A percentile compares a stretch with the other conserved stretches of the same genome.
These are phyloP conservation scores for Thraustochytrium sp. DNA, from an alignment of 352 stramenopile genomes.

Conservation along the genomic window DNA sequence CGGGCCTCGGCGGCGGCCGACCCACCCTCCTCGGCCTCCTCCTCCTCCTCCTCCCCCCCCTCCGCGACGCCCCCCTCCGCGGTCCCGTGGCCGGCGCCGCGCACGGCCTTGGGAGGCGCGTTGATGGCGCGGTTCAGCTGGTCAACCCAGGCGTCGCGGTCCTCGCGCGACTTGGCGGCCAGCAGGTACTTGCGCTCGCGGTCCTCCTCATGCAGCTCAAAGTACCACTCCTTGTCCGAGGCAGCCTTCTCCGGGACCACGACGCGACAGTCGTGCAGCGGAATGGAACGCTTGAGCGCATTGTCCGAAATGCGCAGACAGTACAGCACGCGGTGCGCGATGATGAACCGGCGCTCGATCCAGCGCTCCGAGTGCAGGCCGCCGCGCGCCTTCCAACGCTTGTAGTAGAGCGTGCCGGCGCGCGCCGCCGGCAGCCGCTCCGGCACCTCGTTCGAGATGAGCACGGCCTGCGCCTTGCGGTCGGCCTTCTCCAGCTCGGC, in stretches of 20 bases:
- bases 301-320: not conserved
- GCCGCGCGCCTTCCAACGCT: conserved; percentile 28
- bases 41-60: too few relatives aligned
- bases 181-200: conserved; percentile 38
- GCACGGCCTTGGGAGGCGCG: not conserved
- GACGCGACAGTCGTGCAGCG: conserved; percentile 1
- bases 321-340: conserved; percentile 24
- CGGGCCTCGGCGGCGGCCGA: not conserved
- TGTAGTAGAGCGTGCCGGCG: not conserved
- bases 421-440: not conserved
- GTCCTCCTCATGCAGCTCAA: conserved; percentile 18
- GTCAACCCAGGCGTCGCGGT: conserved; percentile 46
- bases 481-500: conserved; percentile 63
- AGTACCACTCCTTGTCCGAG: not conserved
- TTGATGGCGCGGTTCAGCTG: conserved; percentile 51
- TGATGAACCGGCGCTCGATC: conserved; percentile 37
- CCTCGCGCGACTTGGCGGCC: conserved; percentile 44
- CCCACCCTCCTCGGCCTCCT: not conserved
- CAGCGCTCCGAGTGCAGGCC: not conserved
- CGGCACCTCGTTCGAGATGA: conserved; percentile 55
- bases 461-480: conserved; percentile 60
- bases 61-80: too few relatives aligned
- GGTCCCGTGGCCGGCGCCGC: too few relatives aligned
- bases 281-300: conserved; percentile 16
- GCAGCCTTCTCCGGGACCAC: not conserved